Evolutionary conservation across 2,329 filamentous ascomycete species (phyloP), one percentile per base, ranked within the genome.

Genomic region (Sporothrix brunneoviolacea): DNA sequence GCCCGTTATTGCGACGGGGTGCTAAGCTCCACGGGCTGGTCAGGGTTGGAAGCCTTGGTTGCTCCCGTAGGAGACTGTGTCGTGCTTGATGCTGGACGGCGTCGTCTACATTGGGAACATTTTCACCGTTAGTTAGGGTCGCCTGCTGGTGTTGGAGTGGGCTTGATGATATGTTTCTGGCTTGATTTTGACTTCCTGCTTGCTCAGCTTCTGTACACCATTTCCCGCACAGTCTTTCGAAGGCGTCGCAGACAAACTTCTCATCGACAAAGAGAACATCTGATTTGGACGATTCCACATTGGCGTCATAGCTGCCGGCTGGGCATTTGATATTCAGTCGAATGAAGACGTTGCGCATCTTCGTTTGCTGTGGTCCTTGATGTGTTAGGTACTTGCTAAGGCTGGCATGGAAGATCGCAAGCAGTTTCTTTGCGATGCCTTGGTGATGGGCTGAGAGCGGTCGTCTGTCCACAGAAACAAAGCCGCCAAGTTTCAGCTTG

Each of bases 251-350:
- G 0, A 80, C 39, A 2, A 48, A 43, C 2, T 63, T 42, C 54
- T 82, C 76, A 45, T 87, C 70, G 4, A 69, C 70, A 59, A 91
- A 89, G 1, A 88, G 60, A 2, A 91, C 74, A 58, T 88, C 80
- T 51, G 88, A 80, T 61, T 91, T 91, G 4, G 79, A 71, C 4
- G 85, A 79, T 53, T 88, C 81, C 6, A 90, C 65, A 57, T 90
- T 91, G 1, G 75, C 71, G 64, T 91, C 86, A 59, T 91, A 91
- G 52, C 72, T 82, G 24, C 74, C 73, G 1, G 68, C 61, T 0
- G 79, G 75, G 59, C 84, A 90, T 13, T 62, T 63, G 27, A 91
- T 80, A 51, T 81, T 76, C 33, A 91, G 64, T 36, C 73, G 73
- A 36, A 89, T 64, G 60, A 90, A 89, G 0, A 76, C 74, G 45